A percentile compares a stretch with the other conserved stretches of the same genome.
phyloP scores from a whole-genome alignment of 2,329 filamentous ascomycete species.

The Pseudogymnoascus sp. region DNA sequence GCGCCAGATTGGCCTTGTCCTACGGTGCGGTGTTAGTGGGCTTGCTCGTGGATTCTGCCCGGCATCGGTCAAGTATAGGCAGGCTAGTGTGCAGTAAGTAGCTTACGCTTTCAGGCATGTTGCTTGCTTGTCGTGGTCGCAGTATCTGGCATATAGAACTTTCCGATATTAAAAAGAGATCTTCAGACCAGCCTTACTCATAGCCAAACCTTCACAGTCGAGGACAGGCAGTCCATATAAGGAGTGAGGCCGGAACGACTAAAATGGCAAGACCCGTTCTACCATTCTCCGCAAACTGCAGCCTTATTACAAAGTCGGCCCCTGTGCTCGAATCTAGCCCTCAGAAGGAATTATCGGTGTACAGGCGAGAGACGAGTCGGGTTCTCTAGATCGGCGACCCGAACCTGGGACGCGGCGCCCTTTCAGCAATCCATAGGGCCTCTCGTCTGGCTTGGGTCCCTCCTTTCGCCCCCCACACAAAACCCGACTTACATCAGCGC shows the following conservation, averaged over 20 bases:
- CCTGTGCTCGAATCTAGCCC: not conserved
- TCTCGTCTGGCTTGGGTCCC: not conserved
- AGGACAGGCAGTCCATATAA: not conserved
- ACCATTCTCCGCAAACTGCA: not conserved
- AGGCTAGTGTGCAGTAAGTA: slow-evolving; percentile 7
- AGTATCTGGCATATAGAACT: not conserved
- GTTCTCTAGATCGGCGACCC: not conserved
- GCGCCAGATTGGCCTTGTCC: slow-evolving; percentile 34
- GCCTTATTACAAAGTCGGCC: not conserved
- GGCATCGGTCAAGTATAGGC: slow-evolving; percentile 1
- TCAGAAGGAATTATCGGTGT: slow-evolving; percentile 7
- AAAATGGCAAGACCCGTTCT: not conserved
- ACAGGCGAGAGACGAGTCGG: not conserved
- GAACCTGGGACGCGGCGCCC: not conserved
- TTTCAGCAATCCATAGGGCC: not conserved
- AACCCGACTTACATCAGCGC: not conserved
- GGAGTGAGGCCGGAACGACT: not conserved
- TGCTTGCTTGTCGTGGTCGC: not conserved
- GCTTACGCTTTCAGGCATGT: slow-evolving; percentile 7
- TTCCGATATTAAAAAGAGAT: not conserved
- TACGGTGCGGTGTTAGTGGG: slow-evolving; percentile 9
- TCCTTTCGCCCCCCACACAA: not conserved
- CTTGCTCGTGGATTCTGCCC: slow-evolving; percentile 4
- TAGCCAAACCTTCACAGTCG: not conserved
- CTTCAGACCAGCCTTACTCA: slow-evolving; percentile 1